Base-by-base conservation (phyloP, 2,329 filamentous ascomycete species). In the Colletotrichum eleusines region DNA sequence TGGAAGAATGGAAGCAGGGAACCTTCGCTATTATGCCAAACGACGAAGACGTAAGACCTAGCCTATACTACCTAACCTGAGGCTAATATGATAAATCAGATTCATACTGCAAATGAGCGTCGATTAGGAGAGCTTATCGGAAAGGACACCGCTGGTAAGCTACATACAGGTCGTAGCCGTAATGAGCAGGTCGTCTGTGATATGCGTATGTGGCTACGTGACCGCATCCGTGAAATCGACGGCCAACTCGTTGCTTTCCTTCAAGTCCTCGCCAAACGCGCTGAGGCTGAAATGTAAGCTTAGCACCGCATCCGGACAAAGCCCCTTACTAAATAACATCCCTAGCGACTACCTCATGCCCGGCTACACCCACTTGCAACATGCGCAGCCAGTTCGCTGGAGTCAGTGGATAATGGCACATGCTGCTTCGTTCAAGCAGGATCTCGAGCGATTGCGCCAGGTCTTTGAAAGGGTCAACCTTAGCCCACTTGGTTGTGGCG, bases 111-210 rank as follows among this genome's bases (percentile, higher is more conserved):
- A 54, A 88, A 88, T 70, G 85, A 88, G 78, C 85, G 87, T 64
- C 84, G 87, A 26, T 78, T 89, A 42, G 89, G 89, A 66, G 91
- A 93, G 82, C 84, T 93, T 72, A 90, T 93, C 69, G 90, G 91
- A 74, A 92, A 90, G 77, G 86, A 91, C 38, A 89, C 90, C 72
- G 90, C 89, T 2, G 91, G 91, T 9, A 93, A 93, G 82, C 84
- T 93, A 66, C 91, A 93, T 80, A 93, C 91, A 3, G 87, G 87
- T 55, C 87, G 91, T 28, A 91, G 89, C 79, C 85, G 91, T 72
- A 94, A 94, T 76, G 91, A 93, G 78, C 91, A 94, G 80, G 88
- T 93, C 68, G 91, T 90, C 35, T 92, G 90, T 35, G 91, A 92
- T 74, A 91, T 93, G 88, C 86, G 91, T 51, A 81, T 93, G 74